These are phyloP conservation scores for Escovopsis sp. DNA, from an alignment of 2,329 filamentous ascomycete genomes.

Conservation along the genomic window DNA sequence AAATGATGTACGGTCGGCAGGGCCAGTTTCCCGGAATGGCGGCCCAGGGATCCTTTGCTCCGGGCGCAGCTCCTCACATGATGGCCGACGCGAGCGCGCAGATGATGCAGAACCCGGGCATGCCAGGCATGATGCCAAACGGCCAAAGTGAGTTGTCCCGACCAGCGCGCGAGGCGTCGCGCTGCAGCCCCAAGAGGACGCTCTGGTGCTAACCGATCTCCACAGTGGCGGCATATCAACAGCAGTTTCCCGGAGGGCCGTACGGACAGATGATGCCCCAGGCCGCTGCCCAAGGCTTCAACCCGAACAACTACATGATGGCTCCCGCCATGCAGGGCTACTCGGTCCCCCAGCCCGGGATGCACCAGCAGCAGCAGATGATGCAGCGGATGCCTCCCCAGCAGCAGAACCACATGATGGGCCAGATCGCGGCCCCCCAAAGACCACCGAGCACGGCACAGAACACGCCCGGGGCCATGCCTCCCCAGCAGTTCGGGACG, in stretches of 20 bases:
- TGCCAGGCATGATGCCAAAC: constrained; percentile 44
- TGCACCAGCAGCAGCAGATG: constrained; percentile 30
- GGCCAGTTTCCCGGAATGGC: constrained; percentile 41
- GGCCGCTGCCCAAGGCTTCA: constrained; percentile 37
- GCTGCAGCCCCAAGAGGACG: neutral
- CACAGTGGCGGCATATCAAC: constrained; percentile 41
- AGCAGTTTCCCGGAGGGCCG: constrained; percentile 40
- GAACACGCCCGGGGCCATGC: constrained; percentile 12
- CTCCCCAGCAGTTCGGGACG: constrained; percentile 19
- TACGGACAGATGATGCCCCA: constrained; percentile 39
- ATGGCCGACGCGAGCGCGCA: constrained; percentile 38
- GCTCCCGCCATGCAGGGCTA: constrained; percentile 36
- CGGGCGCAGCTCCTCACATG: constrained; percentile 38
- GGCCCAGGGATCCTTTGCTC: constrained; percentile 33
- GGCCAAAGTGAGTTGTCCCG: constrained; percentile 40
- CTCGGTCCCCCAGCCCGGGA: constrained; percentile 36
- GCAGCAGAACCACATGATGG: constrained; percentile 9
- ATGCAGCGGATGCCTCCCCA: constrained; percentile 28
- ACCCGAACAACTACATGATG: constrained; percentile 33
- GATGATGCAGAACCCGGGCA: constrained; percentile 48
- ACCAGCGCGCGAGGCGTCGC: neutral
- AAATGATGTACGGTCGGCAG: constrained; percentile 43
- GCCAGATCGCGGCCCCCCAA: constrained; percentile 10
- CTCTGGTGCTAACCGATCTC: constrained; percentile 6
- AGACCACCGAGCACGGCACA: constrained; percentile 11